Conservation (phyloP, 2,329 filamentous ascomycete species). For the Trichoderma atroviride region DNA sequence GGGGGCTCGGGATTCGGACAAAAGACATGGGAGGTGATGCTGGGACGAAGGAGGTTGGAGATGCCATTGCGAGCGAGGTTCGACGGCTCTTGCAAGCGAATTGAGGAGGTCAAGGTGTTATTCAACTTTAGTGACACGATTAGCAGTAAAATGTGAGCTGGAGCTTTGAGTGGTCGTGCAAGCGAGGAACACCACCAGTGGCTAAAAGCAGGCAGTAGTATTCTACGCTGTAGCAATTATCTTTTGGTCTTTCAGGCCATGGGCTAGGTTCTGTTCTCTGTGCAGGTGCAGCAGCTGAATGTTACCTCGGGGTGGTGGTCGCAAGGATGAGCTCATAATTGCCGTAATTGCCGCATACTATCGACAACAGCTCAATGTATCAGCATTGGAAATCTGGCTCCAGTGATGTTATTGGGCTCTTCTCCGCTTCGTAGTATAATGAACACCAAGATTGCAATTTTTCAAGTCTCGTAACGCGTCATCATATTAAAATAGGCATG, state of each 20-base stretch:
- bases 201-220: neutral
- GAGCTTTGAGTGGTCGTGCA: neutral
- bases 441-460: neutral
- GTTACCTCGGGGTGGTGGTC: neutral
- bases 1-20: constrained; percentile 57
- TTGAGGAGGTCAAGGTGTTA: neutral
- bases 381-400: no score
- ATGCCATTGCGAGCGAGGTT: constrained; percentile 48
- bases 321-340: neutral
- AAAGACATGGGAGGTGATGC: constrained; percentile 66
- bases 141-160: neutral
- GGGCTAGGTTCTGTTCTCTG: no score
- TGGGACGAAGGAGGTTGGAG: constrained; percentile 67
- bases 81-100: constrained; percentile 14
- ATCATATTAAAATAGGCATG: neutral
- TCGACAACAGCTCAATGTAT: neutral
- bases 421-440: neutral
- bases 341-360: neutral
- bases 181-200: neutral
- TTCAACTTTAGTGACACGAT: neutral
- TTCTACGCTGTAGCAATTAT: neutral
- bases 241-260: neutral
- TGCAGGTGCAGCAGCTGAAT: no score
- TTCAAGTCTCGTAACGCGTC: neutral
- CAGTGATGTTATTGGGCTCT: accelerated